These are phyloP conservation scores for Ophiobolus disseminans DNA, from an alignment of 2,329 filamentous ascomycete species.

Conservation along the genomic window DNA sequence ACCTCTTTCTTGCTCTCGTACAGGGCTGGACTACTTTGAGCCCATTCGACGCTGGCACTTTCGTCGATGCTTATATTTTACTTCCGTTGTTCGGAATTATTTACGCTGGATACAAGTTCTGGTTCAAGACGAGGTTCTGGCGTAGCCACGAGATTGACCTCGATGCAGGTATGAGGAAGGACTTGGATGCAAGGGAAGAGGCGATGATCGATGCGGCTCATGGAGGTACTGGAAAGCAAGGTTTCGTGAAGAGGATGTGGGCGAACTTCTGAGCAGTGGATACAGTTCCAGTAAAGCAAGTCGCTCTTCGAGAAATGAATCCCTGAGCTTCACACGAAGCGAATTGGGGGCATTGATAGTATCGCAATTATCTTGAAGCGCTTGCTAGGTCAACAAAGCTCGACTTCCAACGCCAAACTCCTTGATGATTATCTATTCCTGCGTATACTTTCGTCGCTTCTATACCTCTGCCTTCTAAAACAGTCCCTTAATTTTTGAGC, in stretches of 20 bases:
- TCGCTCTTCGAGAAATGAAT: neutral
- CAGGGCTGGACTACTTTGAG: slow-evolving; percentile 62
- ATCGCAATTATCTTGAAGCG: too few species aligned
- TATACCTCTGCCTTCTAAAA: too few species aligned
- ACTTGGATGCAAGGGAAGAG: slow-evolving; percentile 43
- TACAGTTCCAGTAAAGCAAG: neutral
- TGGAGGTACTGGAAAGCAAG: slow-evolving; percentile 13
- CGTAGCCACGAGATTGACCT: slow-evolving; percentile 49
- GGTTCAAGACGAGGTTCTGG: slow-evolving; percentile 47
- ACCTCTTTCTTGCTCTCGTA: slow-evolving; percentile 60
- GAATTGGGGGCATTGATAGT: too few species aligned
- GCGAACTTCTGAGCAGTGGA: slow-evolving; percentile 19
- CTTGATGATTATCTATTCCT: too few species aligned
- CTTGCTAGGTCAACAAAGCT: too few species aligned
- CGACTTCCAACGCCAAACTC: too few species aligned
- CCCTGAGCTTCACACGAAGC: too few species aligned
- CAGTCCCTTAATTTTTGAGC: too few species aligned
- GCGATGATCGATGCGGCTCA: slow-evolving; percentile 9
- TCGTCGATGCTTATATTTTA: slow-evolving; percentile 63
- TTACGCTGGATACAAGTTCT: slow-evolving; percentile 57
- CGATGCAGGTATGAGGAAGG: slow-evolving; percentile 45
- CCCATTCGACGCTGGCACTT: slow-evolving; percentile 59
- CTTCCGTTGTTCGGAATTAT: slow-evolving; percentile 59
- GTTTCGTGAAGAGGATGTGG: slow-evolving; percentile 21
- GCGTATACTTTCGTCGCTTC: too few species aligned